phyloP scores from a whole-genome alignment of 106 monocot genomes.

The Dendrobium catenatum region DNA sequence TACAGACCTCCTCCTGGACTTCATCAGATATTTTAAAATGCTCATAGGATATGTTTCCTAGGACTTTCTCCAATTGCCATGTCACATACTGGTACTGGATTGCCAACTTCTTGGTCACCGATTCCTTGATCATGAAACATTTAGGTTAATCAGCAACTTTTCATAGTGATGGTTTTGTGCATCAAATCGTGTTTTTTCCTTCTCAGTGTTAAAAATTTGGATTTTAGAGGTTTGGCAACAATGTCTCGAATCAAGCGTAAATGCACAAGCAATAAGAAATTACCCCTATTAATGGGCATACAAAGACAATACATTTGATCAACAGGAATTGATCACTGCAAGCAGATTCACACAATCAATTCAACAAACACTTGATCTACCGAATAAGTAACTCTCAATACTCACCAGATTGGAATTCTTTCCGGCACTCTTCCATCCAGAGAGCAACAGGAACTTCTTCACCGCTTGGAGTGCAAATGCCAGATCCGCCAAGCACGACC shows the following conservation, averaged over 20 bases:
- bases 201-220: background rate
- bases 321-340: background rate
- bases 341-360: background rate
- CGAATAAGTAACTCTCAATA: background rate
- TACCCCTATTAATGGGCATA: background rate
- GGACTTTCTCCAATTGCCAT: constrained; percentile 77
- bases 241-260: background rate
- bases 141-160: constrained; percentile 6
- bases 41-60: constrained; percentile 50
- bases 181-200: background rate
- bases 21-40: constrained; percentile 80
- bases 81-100: constrained; percentile 68
- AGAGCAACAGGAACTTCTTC: constrained; percentile 40
- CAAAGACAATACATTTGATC: background rate
- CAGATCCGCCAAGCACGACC: constrained; percentile 31
- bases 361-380: background rate
- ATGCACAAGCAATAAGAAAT: background rate
- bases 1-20: constrained; percentile 79
- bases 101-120: constrained; percentile 20
- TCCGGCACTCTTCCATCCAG: background rate
- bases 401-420: constrained; percentile 1
- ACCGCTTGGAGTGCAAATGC: constrained; percentile 39
- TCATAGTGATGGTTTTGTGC: background rate
- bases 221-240: background rate
- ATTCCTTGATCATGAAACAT: constrained; percentile 31